Percentiles rank a stretch among this genome's conserved stretches.
Evolutionary conservation across 1,284 basidiomycete species (phyloP).

Genomic region (Tilletia setariae): DNA sequence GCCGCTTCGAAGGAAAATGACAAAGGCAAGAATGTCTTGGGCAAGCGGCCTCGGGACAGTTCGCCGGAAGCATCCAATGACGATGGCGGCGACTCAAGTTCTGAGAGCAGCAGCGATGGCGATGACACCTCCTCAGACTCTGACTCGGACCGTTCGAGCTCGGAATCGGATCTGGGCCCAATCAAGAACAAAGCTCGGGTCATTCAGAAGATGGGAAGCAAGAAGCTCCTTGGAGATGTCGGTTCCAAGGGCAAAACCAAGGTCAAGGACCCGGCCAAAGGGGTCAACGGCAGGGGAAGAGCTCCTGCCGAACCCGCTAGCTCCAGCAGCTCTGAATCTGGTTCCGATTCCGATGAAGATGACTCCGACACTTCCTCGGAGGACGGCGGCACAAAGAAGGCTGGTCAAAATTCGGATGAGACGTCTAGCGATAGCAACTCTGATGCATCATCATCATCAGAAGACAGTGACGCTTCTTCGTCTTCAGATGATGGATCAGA

Average conservation of each 20-base stretch:
- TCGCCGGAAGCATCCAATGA: background rate
- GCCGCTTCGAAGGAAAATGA: too few species aligned
- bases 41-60: background rate
- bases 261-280: background rate
- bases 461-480: background rate
- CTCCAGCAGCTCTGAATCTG: too few species aligned
- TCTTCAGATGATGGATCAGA: background rate
- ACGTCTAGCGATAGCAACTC: background rate
- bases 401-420: too few species aligned
- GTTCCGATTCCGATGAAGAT: too few species aligned
- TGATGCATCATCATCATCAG: background rate
- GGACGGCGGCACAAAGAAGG: too few species aligned
- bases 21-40: background rate
- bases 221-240: background rate
- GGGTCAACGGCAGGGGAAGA: background rate
- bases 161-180: background rate
- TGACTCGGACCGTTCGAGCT: background rate
- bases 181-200: background rate
- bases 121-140: background rate
- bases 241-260: background rate
- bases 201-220: slow-evolving; percentile 5
- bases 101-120: background rate
- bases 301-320: background rate
- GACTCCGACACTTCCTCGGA: too few species aligned
- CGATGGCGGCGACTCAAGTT: background rate